Evolutionary conservation across 176 grass and related monocot species (phyloP).

Genomic region (Rhipidocladum racemiflorum): DNA sequence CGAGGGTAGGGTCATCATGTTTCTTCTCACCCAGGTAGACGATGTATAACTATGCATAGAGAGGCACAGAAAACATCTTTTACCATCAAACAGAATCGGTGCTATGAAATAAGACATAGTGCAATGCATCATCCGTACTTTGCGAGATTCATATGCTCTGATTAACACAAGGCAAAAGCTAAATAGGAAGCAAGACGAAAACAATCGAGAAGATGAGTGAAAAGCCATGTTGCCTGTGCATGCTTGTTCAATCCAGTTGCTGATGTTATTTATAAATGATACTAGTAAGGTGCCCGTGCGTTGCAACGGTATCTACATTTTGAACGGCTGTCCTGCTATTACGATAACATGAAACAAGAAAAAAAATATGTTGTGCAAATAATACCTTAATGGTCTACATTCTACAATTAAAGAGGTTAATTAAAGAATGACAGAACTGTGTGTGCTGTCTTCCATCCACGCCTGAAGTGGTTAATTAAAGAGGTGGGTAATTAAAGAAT

Average conservation of each 20-base stretch:
- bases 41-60: slow-evolving; percentile 20
- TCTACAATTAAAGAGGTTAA: no score
- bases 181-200: neutral
- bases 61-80: slow-evolving; percentile 5
- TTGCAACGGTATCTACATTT: no score
- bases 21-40: slow-evolving; percentile 38
- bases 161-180: slow-evolving; percentile 7
- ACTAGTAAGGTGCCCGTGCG: no score
- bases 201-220: neutral
- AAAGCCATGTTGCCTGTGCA: slow-evolving; percentile 7
- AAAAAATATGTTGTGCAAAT: no score
- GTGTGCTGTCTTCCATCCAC: no score
- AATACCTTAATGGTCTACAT: no score
- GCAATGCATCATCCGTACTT: neutral
- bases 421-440: no score
- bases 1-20: slow-evolving; percentile 13
- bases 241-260: neutral
- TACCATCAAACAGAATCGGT: neutral
- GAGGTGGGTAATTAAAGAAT: no score
- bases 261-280: slow-evolving; percentile 5
- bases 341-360: no score
- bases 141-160: slow-evolving; percentile 11
- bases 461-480: no score
- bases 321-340: neutral
- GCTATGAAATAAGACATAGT: neutral